Percentiles rank a stretch among this genome's conserved stretches.
phyloP scores from a whole-genome alignment of 345 rosid species.

The Pistacia atlantica region DNA sequence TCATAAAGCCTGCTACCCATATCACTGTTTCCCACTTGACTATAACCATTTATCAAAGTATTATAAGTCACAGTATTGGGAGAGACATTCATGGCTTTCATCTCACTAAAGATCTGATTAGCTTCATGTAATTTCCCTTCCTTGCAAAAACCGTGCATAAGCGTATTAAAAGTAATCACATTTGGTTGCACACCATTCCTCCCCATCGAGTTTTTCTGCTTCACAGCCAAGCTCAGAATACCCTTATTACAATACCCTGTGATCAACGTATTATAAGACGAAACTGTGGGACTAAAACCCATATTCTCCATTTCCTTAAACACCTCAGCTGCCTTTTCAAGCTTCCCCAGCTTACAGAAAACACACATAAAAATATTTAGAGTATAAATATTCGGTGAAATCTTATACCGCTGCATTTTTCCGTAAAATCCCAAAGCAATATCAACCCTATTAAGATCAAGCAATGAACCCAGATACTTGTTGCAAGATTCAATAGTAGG shows the following conservation, averaged over 20 bases:
- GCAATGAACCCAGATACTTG: conserved; percentile 70
- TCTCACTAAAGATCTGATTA: conserved; percentile 54
- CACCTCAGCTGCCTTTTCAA: conserved; percentile 64
- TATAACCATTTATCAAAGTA: conserved; percentile 70
- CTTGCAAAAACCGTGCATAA: conserved; percentile 70
- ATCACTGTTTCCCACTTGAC: conserved; percentile 54
- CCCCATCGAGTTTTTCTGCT: conserved; percentile 60
- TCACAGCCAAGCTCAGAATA: conserved; percentile 61
- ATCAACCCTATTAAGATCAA: conserved; percentile 57
- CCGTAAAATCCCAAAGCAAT: conserved; percentile 59
- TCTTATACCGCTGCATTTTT: conserved; percentile 68
- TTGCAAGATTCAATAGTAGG: conserved; percentile 81
- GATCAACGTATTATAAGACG: conserved; percentile 76
- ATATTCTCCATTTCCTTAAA: conserved; percentile 50
- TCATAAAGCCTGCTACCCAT: conserved; percentile 63
- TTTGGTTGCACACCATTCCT: conserved; percentile 53
- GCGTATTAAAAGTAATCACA: conserved; percentile 68
- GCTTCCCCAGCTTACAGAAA: conserved; percentile 60
- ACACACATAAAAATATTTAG: conserved; percentile 68
- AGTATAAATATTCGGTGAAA: conserved; percentile 76
- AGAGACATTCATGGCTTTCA: conserved; percentile 59
- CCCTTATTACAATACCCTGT: conserved; percentile 66
- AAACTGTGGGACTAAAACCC: conserved; percentile 52
- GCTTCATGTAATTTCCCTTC: conserved; percentile 62
- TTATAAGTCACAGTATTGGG: conserved; percentile 73